A percentile compares a stretch with the other conserved stretches of the same genome.
Evolutionary conservation across 2,329 filamentous ascomycete species (phyloP).

Genomic region (Sporothrix schenckii): DNA sequence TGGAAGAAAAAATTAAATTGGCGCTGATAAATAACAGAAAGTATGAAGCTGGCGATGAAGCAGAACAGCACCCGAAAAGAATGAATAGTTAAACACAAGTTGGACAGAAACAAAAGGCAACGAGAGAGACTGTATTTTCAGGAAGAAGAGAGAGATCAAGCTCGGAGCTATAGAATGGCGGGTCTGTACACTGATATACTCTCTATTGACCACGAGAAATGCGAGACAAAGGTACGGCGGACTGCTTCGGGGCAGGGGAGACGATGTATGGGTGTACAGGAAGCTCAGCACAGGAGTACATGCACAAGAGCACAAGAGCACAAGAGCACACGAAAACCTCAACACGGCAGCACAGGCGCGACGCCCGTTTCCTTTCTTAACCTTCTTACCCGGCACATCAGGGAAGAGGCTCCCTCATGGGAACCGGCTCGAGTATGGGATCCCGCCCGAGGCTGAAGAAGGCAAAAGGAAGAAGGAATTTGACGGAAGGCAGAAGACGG

Average conservation of each 20-base stretch:
- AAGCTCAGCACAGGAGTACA: not conserved
- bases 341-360: not conserved
- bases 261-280: not conserved
- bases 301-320: not conserved
- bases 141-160: not conserved
- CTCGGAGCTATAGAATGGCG: not conserved
- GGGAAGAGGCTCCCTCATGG: not conserved
- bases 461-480: not conserved
- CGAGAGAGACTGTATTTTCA: not conserved
- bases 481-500: not conserved
- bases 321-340: not conserved
- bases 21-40: not conserved
- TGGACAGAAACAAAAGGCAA: not conserved
- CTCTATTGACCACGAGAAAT: not conserved
- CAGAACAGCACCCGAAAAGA: not conserved
- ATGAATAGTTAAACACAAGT: not conserved
- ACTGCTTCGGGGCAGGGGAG: not conserved
- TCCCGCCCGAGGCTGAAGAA: not conserved
- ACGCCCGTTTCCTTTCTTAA: not conserved
- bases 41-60: not conserved
- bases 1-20: not conserved
- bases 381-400: constrained; percentile 20
- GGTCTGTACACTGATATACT: not conserved
- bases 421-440: not conserved
- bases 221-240: not conserved